A percentile compares a stretch with the other conserved stretches of the same genome.
Evolutionary conservation across 2,329 filamentous ascomycete genomes (phyloP).

Genomic region (Drechslerella coelobrocha): DNA sequence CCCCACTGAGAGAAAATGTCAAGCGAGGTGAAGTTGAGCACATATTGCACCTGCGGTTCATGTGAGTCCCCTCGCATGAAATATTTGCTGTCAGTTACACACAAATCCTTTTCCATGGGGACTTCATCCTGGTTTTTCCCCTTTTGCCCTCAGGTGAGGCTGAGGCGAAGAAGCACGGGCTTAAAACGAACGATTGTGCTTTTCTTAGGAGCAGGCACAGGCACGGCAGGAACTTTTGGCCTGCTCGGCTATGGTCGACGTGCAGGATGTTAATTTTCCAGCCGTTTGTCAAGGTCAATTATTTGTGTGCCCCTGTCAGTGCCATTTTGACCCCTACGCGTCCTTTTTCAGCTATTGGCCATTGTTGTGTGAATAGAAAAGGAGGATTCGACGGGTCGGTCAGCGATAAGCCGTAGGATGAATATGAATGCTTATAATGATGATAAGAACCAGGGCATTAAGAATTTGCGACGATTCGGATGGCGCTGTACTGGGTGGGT

Average conservation of each 20-base stretch:
- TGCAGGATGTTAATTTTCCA: neutral
- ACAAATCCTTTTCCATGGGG: neutral
- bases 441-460: slow-evolving; percentile 5
- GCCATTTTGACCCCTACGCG: neutral
- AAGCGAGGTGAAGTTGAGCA: slow-evolving; percentile 1
- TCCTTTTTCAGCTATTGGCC: too few species aligned
- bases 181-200: neutral
- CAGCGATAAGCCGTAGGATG: slow-evolving; percentile 18
- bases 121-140: neutral
- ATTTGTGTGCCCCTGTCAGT: neutral
- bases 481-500: slow-evolving; percentile 15
- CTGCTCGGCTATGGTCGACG: neutral
- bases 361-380: too few species aligned
- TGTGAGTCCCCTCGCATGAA: neutral
- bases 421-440: neutral
- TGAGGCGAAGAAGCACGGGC: neutral
- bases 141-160: slow-evolving; percentile 4
- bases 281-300: neutral
- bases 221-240: neutral
- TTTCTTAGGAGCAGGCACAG: neutral
- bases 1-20: neutral
- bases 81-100: slow-evolving; percentile 1
- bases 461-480: slow-evolving; percentile 41
- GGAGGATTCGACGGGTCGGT: neutral
- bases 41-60: neutral